Conservation (phyloP, 805 yeast species). For the Hanseniaspora thailandica region DNA sequence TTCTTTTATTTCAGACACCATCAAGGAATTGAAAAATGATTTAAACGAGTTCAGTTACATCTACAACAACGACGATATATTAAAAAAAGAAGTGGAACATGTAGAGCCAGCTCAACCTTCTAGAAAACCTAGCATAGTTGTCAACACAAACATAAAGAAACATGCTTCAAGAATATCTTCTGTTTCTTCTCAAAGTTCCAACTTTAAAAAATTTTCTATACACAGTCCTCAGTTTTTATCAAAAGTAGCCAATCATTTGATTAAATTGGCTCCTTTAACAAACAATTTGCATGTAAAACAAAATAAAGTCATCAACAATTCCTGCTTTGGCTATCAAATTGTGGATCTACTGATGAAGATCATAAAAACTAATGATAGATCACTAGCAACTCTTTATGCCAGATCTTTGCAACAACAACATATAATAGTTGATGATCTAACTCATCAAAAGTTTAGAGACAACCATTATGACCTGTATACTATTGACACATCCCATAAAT, state of each 20-base stretch:
- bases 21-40: neutral
- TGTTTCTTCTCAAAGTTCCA: slow-evolving; percentile 23
- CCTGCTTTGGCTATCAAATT: slow-evolving; percentile 89
- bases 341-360: slow-evolving; percentile 81
- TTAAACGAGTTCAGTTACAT: neutral
- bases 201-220: slow-evolving; percentile 38
- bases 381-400: slow-evolving; percentile 77
- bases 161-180: slow-evolving; percentile 5
- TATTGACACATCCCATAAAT: slow-evolving; percentile 39
- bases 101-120: neutral
- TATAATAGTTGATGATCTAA: slow-evolving; percentile 88
- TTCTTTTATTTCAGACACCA: neutral
- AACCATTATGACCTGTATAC: slow-evolving; percentile 79
- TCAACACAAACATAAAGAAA: neutral
- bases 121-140: neutral
- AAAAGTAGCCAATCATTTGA: slow-evolving; percentile 67
- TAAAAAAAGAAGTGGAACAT: neutral
- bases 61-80: neutral
- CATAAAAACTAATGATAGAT: slow-evolving; percentile 80
- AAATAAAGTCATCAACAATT: slow-evolving; percentile 80
- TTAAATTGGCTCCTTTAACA: slow-evolving; percentile 55
- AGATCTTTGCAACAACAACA: slow-evolving; percentile 89
- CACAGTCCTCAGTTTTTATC: slow-evolving; percentile 87
- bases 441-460: slow-evolving; percentile 85
- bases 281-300: slow-evolving; percentile 51